Evolutionary conservation across 1,284 basidiomycete species (phyloP), one percentile per base, ranked within the genome.

Genomic region (Ceraceosorus guamensis): DNA sequence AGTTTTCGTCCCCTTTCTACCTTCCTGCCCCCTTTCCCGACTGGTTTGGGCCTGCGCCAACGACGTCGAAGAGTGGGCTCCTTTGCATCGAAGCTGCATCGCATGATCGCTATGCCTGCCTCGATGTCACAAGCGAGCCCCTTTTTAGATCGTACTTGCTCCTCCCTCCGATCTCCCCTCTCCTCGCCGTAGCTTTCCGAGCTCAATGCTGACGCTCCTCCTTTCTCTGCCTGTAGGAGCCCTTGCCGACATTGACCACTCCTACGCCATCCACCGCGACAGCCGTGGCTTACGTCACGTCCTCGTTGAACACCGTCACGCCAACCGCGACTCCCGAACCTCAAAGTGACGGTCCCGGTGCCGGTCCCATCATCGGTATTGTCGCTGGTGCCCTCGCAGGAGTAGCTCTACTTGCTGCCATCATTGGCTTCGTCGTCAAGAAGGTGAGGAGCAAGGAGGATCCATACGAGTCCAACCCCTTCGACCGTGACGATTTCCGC

Each of bases 311-410:
- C 6, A 44, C 53, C 11, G 57, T 57, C 16, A 53, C 50, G 39
- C 57, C 61, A 0, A 50, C 65, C n/a, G 46, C 59, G 4, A 54
- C 57, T 1, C 51, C 63, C 46, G 65, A 59, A 37, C 56, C 61
- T 6, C 45, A 60, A 16, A 39, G 53, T 3, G 45, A 46, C 31
- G 56, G 62, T 37, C 63, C 59, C 30, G 54, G 52, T 5, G 70
- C 74, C 0, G 76, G 76, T 16, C 68, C 68, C 32, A 71, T 77
- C 55, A 68, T 77, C 49, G 76, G 76, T 13, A 75, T 77, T 59
- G 75, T 77, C 53, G 74, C 75, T 5, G 76, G 71, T 34, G 65
- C 70, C 6, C 61, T 77, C 2, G 71, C 71, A 34, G 76, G 74
- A 24, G 62, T 77, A 46, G 73, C 72, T 5, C 61, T 76, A 3